phyloP scores from a whole-genome alignment of 164 flowering plant genomes.

The Stephania cephalantha region DNA sequence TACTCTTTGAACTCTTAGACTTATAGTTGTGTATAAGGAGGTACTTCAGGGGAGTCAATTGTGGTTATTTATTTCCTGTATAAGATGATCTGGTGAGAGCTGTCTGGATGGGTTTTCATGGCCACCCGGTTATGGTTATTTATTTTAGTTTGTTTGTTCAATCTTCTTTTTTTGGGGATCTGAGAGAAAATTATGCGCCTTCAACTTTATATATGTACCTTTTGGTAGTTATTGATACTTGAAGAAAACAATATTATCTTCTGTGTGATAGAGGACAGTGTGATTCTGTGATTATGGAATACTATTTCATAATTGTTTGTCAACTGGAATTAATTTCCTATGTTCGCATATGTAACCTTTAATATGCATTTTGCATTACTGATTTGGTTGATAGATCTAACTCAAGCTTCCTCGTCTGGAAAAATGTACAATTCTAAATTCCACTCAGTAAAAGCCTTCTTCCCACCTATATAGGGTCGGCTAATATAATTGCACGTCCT shows the following conservation, averaged over 20 bases:
- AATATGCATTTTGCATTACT: too few species aligned
- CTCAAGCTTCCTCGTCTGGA: too few species aligned
- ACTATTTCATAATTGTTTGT: too few species aligned
- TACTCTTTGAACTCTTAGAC: too few species aligned
- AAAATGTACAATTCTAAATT: too few species aligned
- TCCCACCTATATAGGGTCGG: too few species aligned
- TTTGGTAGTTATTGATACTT: background rate
- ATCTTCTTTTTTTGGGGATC: too few species aligned
- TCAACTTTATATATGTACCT: background rate
- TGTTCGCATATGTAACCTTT: too few species aligned
- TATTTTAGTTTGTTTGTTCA: background rate
- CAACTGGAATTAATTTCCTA: too few species aligned
- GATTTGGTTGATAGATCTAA: too few species aligned
- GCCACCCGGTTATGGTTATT: background rate
- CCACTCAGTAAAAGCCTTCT: too few species aligned
- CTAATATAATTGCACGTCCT: too few species aligned
- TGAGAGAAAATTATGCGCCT: background rate
- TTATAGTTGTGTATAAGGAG: background rate
- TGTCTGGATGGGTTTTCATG: background rate
- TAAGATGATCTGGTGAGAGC: background rate
- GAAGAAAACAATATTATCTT: background rate
- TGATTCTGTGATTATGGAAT: background rate
- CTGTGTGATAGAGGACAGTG: background rate
- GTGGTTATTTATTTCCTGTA: background rate
- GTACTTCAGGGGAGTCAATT: background rate